Base-by-base conservation (phyloP, 352 stramenopile genomes). In the Pythium dissotocum region DNA sequence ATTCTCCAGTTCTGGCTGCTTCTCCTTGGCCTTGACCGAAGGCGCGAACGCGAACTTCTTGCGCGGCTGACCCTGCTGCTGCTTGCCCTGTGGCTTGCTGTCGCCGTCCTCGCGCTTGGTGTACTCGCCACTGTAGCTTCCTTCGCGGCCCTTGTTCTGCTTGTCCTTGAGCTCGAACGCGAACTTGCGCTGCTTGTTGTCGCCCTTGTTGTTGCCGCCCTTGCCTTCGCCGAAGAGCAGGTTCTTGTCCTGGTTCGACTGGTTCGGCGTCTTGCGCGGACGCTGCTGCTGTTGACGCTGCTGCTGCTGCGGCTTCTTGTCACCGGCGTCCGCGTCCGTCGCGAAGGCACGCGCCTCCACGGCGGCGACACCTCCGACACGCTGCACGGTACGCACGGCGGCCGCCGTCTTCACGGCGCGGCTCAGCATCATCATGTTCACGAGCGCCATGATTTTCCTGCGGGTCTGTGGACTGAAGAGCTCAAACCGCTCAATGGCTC, bases 1-100 rank as follows among this genome's bases (percentile, higher is more conserved):
- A 38, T 82, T 69, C 72, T 94, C 86, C 13, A 90, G 73, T 26
- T 77, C 70, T 18, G 66, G 63, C 61, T 85, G 73, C 32, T 70
- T 63, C 51, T 85, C 65, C 63, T 83, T 78, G 32, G 72, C 78
- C 42, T 69, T 78, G 38, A 58, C 61, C 67, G 88, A 91, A 64
- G 84, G 77, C 52, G 69, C 61, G 70, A 91, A 91, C 65, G 82
- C 77, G 57, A 91, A 90, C 61, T 90, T 90, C 73, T 86, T 88
- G 63, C 72, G 73, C 40, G 24, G 53, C 57, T 70, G 21, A 24
- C 21, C 21, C 21, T 56, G 24, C 58, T 56, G n/a, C 26, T 51
- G 21, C 13, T 33, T 16, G 30, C 13, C 9, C 56, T 48, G 36
- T 18, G 67, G 54, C 48, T 69, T 62, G 57, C 36, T 35, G 21